A percentile compares a stretch with the other conserved stretches of the same genome.
phyloP scores from a whole-genome alignment of 768 basidiomycete species.

The Podaxis sp. region DNA sequence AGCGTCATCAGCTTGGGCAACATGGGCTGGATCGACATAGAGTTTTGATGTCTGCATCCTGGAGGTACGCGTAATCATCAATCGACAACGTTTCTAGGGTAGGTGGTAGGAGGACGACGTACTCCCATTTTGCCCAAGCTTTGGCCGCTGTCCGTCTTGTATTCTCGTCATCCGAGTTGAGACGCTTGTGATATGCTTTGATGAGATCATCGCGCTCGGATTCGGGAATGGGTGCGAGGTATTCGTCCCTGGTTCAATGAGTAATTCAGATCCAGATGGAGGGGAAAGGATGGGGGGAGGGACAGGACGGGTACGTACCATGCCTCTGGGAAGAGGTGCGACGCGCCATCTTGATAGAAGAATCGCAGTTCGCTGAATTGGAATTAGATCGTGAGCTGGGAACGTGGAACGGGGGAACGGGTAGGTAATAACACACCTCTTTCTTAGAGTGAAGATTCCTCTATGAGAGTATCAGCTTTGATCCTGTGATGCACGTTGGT shows the following conservation, averaged over 20 bases:
- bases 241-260: constrained; percentile 66
- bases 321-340: constrained; percentile 83
- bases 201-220: constrained; percentile 78
- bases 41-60: constrained; percentile 86
- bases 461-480: constrained; percentile 30
- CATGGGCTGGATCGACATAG: constrained; percentile 61
- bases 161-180: constrained; percentile 70
- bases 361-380: constrained; percentile 70
- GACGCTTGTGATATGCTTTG: constrained; percentile 76
- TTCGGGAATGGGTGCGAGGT: constrained; percentile 76
- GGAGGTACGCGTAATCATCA: not conserved
- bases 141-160: constrained; percentile 68
- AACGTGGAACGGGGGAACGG: not conserved
- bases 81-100: not conserved
- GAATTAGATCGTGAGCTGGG: not conserved
- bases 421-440: constrained; percentile 44
- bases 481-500: not conserved
- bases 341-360: constrained; percentile 89
- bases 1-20: constrained; percentile 69
- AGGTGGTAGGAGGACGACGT: constrained; percentile 28
- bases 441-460: constrained; percentile 86
- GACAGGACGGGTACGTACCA: constrained; percentile 45
- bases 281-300: not conserved
- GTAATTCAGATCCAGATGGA: not conserved
- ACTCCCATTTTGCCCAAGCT: constrained; percentile 94